phyloP scores from a whole-genome alignment of 208 protist genomes.

The Trypanosoma theileri region DNA sequence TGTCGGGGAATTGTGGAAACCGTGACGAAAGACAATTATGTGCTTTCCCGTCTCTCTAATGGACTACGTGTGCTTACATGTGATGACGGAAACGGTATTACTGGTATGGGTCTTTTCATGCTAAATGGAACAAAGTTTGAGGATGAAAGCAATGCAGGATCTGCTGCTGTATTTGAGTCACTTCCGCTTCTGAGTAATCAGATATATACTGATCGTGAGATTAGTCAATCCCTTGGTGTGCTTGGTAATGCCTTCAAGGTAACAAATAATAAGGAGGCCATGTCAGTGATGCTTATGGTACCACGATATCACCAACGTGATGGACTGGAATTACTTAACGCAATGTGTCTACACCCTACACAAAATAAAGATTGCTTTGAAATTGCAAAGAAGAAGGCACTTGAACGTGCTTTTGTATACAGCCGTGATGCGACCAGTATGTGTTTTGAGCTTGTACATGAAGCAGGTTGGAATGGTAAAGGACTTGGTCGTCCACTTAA shows the following conservation, averaged over 20 bases:
- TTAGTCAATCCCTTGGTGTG: constrained; percentile 63
- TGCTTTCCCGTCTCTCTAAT: constrained; percentile 64
- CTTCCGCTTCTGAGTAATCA: constrained; percentile 70
- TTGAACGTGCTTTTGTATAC: constrained; percentile 49
- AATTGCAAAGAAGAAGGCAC: constrained; percentile 58
- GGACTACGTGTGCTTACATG: constrained; percentile 86
- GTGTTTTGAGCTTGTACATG: constrained; percentile 89
- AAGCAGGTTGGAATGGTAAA: constrained; percentile 82
- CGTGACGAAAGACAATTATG: constrained; percentile 65
- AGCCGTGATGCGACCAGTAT: constrained; percentile 74
- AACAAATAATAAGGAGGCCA: constrained; percentile 86
- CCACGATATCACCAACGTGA: constrained; percentile 78
- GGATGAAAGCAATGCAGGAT: constrained; percentile 50
- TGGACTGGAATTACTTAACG: constrained; percentile 76
- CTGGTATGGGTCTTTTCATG: constrained; percentile 84
- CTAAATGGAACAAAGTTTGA: constrained; percentile 86
- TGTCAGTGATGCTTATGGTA: constrained; percentile 77
- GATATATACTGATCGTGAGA: constrained; percentile 46
- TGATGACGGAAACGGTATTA: constrained; percentile 81
- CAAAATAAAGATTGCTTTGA: constrained; percentile 61
- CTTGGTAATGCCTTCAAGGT: constrained; percentile 83
- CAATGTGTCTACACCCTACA: constrained; percentile 74
- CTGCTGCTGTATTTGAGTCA: constrained; percentile 76
- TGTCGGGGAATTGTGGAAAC: constrained; percentile 53
- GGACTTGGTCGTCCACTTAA: constrained; percentile 67